A percentile compares a stretch with the other conserved stretches of the same genome.
phyloP scores from a whole-genome alignment of 208 protist species.

The Tritrichomonas musculus region DNA sequence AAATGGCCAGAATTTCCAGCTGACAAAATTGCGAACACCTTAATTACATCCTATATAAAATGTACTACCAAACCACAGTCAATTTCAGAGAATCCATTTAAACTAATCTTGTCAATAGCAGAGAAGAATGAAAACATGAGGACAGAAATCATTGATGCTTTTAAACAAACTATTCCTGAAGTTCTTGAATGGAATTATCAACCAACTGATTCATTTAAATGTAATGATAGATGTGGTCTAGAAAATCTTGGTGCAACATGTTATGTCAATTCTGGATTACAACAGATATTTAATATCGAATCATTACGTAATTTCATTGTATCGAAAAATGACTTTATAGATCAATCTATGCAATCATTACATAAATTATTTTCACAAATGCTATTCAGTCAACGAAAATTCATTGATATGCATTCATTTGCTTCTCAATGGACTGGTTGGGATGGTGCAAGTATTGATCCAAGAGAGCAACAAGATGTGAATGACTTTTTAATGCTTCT shows the following conservation, averaged over 20 bases:
- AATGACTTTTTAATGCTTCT: neutral
- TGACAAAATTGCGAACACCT: neutral
- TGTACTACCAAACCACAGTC: neutral
- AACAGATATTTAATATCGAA: neutral
- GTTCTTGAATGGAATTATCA: neutral
- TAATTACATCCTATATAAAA: neutral
- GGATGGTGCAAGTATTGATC: neutral
- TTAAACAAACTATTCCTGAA: neutral
- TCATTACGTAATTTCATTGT: neutral
- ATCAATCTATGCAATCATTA: neutral
- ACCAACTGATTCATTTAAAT: neutral
- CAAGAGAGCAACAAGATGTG: neutral
- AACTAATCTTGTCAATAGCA: neutral
- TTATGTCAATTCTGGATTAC: neutral
- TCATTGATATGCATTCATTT: neutral
- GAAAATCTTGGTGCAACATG: neutral
- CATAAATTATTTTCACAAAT: neutral
- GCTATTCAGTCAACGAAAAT: neutral
- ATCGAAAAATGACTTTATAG: neutral
- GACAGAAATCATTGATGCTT: neutral
- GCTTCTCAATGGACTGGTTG: neutral
- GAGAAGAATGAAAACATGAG: neutral
- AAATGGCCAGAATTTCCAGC: neutral
- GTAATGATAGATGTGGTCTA: neutral
- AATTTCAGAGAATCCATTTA: neutral